These are phyloP conservation scores for Stereocaulon alpinum DNA, from an alignment of 495 filamentous ascomycete genomes.

Conservation along the genomic window DNA sequence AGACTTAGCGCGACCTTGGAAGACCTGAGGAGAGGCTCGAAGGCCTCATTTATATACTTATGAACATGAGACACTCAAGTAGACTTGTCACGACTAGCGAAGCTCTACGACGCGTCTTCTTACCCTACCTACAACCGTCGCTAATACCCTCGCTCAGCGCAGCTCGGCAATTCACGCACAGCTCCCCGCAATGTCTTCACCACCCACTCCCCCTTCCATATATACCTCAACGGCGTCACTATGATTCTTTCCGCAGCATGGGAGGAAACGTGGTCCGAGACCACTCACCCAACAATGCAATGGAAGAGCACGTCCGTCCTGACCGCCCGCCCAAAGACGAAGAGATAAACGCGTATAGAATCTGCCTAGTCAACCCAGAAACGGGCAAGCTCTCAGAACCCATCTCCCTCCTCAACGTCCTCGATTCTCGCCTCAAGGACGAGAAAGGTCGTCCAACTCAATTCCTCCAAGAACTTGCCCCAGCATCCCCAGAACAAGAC, in stretches of 20 bases:
- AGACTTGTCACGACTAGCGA: neutral
- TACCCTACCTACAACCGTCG: neutral
- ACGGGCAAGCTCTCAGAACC: conserved; percentile 37
- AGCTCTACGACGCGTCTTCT: conserved; percentile 10
- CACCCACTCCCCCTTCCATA: neutral
- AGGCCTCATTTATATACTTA: neutral
- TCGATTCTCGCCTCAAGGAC: conserved; percentile 38
- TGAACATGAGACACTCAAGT: neutral
- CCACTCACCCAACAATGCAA: no score
- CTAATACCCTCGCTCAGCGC: neutral
- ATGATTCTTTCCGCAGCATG: neutral
- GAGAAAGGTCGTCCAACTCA: conserved; percentile 24
- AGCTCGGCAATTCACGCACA: neutral
- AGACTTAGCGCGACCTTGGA: neutral
- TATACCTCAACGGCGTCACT: neutral
- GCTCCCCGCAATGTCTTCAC: neutral
- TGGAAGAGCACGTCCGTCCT: neutral
- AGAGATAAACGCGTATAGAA: conserved; percentile 40
- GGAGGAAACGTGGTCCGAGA: neutral
- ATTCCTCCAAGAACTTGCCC: conserved; percentile 49
- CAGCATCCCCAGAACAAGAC: conserved; percentile 18
- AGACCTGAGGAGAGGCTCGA: neutral
- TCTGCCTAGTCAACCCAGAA: conserved; percentile 46
- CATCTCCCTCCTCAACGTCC: conserved; percentile 31
- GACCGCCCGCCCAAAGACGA: conserved; percentile 33